Base-by-base conservation (phyloP, 2,329 filamentous ascomycete genomes). In the Sarocladium strictum region DNA sequence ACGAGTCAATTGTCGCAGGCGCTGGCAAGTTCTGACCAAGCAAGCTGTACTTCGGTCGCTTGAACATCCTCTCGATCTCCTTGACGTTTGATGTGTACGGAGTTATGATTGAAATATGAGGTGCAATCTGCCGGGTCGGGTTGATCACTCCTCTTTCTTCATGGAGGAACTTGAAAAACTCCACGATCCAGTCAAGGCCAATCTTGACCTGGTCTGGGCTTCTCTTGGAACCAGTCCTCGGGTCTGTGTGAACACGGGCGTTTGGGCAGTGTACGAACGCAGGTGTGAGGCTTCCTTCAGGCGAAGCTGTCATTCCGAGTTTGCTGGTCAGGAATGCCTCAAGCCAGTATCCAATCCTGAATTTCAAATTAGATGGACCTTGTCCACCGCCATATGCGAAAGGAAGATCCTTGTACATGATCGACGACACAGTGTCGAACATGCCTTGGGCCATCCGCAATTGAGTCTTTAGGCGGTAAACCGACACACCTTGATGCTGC, bases 21-120 rank as follows among this genome's bases (percentile, higher is more conserved):
- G 56, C 37, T 2, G 41, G 53, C 35, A 64, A 58, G 3, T 7
- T 23, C 0, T 17, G 29, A 12, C 29, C 12, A n/a, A 65, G 55
- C 6, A 9, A 24, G 12, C 41, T 32, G 41, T 59, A 61, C 24
- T 56, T 12, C 1, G 54, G 51, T 5, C 21, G 2, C 40, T 56
- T 59, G 32, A 54, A 52, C 15, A 54, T 14, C 3, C 32, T 9
- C 32, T 57, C 32, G 14, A 61, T 56, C 12, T 49, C 7, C 0
- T 56, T 54, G 9, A 59, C 49, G 23, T 62, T 63, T 3, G 56
- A 53, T n/a, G n/a, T 35, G 45, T 63, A 62, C 0, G 60, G 55
- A 2, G 54, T 35, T 19, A 65, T 45, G 27, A 63, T 54, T 24
- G 52, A 33, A 19, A 63, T 53, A 4, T 56, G 27, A 37, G 53